These are phyloP conservation scores for Eruca vesicaria DNA, from an alignment of 441 rosid species.

Conservation along the genomic window DNA sequence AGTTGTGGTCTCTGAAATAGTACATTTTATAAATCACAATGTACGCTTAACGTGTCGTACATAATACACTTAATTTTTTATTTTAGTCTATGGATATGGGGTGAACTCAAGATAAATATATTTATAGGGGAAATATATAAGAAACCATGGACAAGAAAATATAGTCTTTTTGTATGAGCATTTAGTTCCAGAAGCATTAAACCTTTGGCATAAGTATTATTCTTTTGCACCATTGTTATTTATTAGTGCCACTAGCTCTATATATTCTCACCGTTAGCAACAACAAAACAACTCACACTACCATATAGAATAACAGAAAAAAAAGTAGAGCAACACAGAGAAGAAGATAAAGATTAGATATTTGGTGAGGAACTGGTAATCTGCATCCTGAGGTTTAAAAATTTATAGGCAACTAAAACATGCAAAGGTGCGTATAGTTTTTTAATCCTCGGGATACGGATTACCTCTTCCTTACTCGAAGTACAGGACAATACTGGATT, in stretches of 20 bases:
- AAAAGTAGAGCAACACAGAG: neutral
- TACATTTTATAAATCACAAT: too few species aligned
- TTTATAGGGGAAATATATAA: neutral
- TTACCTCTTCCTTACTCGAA: slow-evolving; percentile 63
- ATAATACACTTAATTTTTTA: neutral
- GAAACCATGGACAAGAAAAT: slow-evolving; percentile 25
- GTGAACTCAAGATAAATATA: slow-evolving; percentile 21
- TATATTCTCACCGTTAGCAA: slow-evolving; percentile 4
- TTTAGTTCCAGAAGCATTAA: slow-evolving; percentile 34
- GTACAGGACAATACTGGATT: slow-evolving; percentile 17
- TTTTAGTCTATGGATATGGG: neutral
- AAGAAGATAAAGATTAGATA: slow-evolving; percentile 12
- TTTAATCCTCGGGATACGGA: slow-evolving; percentile 80
- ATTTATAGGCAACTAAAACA: neutral
- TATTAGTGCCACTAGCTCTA: slow-evolving; percentile 1
- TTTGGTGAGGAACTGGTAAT: slow-evolving; percentile 69
- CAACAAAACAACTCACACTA: slow-evolving; percentile 6
- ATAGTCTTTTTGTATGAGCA: slow-evolving; percentile 16
- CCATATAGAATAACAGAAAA: neutral
- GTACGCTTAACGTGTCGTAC: too few species aligned
- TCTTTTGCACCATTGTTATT: slow-evolving; percentile 28
- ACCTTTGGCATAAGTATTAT: slow-evolving; percentile 34
- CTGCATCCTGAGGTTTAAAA: slow-evolving; percentile 99
- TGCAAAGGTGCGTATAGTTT: neutral
- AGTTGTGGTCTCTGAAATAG: too few species aligned